phyloP scores from a whole-genome alignment of 768 basidiomycete genomes.

The Gautieria morchelliformis region DNA sequence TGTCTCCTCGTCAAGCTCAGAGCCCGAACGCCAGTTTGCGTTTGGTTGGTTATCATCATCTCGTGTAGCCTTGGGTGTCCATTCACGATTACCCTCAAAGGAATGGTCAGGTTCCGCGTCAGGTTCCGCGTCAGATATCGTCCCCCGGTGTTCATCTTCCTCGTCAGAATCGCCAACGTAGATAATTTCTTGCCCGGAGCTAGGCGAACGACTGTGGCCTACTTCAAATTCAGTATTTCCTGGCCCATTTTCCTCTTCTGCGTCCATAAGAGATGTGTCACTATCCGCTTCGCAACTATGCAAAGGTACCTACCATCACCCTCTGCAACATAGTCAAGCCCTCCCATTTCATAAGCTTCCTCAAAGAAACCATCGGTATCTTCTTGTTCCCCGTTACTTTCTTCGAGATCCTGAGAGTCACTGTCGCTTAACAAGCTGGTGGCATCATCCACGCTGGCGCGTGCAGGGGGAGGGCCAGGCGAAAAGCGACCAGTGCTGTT shows the following conservation, averaged over 20 bases:
- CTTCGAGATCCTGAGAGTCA: neutral
- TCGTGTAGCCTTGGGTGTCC: neutral
- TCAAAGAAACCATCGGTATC: neutral
- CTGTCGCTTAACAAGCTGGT: neutral
- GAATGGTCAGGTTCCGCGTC: too few species aligned
- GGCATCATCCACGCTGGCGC: neutral
- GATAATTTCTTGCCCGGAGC: neutral
- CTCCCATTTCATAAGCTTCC: neutral
- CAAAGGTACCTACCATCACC: neutral
- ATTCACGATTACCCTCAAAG: too few species aligned
- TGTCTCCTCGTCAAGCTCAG: neutral
- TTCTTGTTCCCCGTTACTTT: neutral
- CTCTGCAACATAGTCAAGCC: neutral
- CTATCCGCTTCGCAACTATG: neutral
- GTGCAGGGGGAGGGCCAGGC: too few species aligned
- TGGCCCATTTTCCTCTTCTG: neutral
- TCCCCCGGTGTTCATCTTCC: neutral
- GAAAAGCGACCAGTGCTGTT: neutral
- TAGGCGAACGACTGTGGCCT: neutral
- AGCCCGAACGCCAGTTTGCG: neutral
- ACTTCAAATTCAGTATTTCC: neutral
- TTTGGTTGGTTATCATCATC: neutral
- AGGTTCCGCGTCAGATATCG: neutral
- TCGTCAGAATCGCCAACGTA: neutral
- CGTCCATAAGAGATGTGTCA: neutral